phyloP scores from a whole-genome alignment of 495 filamentous ascomycete species.

The Talaromyces trachyspermus region DNA sequence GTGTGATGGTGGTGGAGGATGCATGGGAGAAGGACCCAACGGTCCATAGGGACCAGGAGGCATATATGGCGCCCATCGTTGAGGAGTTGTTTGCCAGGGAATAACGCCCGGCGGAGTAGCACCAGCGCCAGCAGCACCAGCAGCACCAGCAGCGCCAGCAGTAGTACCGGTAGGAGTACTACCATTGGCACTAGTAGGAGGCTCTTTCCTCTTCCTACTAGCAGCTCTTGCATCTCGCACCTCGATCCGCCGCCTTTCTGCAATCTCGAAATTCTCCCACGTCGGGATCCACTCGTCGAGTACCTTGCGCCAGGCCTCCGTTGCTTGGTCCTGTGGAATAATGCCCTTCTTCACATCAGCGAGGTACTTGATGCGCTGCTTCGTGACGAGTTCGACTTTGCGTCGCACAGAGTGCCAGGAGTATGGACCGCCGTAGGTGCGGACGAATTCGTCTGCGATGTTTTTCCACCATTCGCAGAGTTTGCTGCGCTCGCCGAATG shows the following conservation, averaged over 20 bases:
- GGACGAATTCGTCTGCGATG: conserved; percentile 33
- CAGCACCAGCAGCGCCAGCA: background rate
- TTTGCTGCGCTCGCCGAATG: conserved; percentile 38
- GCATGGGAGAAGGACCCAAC: background rate
- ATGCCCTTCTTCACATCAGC: conserved; percentile 27
- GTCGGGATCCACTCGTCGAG: conserved; percentile 39
- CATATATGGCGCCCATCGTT: background rate
- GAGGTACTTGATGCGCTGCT: conserved; percentile 35
- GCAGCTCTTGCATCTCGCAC: conserved; percentile 31
- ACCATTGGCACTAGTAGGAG: too few species aligned
- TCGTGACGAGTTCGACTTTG: conserved; percentile 39
- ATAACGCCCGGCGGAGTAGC: background rate
- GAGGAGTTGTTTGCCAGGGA: conserved; percentile 1
- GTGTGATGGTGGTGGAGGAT: background rate
- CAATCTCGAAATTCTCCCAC: conserved; percentile 35
- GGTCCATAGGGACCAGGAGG: background rate
- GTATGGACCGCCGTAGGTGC: conserved; percentile 33
- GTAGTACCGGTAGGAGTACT: too few species aligned
- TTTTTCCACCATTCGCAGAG: conserved; percentile 43
- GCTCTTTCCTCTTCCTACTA: conserved; percentile 28
- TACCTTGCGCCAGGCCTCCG: conserved; percentile 33
- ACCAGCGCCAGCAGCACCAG: background rate
- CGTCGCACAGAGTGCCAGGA: conserved; percentile 42
- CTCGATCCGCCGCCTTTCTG: conserved; percentile 34
- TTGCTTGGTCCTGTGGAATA: conserved; percentile 25